Evolutionary conservation across 306 rosid species (phyloP), one percentile per base, ranked within the genome.

Genomic region (Sechiopsis laciniata): DNA sequence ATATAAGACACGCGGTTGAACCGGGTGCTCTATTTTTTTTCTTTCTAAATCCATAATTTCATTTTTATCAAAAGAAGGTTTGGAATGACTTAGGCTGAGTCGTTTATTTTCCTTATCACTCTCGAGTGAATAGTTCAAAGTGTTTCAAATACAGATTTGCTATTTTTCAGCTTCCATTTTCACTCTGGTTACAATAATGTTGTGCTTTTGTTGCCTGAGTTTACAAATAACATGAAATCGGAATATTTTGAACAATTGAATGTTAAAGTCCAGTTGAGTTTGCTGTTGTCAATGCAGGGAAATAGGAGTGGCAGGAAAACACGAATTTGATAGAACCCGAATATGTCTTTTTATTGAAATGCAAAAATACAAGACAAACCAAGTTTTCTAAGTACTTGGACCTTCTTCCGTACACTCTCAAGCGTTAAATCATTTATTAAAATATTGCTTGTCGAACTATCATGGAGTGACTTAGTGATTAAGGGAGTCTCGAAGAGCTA

Each of bases 1-100:
- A 91, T 95, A 72, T 95, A 84, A 79, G 32, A 26, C 32, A 26
- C 7, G 2, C 20, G 2, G 21, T 50, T 50, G 6, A 50, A 69
- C 17, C 6, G 37, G 17, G 73, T 2, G 37, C 37, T 3, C 37
- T 32, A 32, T 32, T 8, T 35, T 69, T 48, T 69, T 46, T 32
- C 58, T 50, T 50, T 70, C 45, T 8, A 14, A 21, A 15, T 50
- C 45, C 58, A 15, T 66, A 42, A 13, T 48, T 48, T 68, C 73
- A 21, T 68, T 68, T 68, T 68, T 13, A 16, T 68, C 73, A 2
- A 45, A 64, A 45, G 35, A 10, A 68, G 73, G 7, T 68, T 68
- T 68, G 40, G 16, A 48, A 68, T 46, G 73, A 68, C 73, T 46
- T 19, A 21, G 8, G 1, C 19, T 1, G 37, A 14, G 73, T 68